Percentiles rank a stretch among this genome's conserved stretches.
phyloP scores from a whole-genome alignment of 2,329 filamentous ascomycete genomes.

The Pseudogymnoascus sp. region DNA sequence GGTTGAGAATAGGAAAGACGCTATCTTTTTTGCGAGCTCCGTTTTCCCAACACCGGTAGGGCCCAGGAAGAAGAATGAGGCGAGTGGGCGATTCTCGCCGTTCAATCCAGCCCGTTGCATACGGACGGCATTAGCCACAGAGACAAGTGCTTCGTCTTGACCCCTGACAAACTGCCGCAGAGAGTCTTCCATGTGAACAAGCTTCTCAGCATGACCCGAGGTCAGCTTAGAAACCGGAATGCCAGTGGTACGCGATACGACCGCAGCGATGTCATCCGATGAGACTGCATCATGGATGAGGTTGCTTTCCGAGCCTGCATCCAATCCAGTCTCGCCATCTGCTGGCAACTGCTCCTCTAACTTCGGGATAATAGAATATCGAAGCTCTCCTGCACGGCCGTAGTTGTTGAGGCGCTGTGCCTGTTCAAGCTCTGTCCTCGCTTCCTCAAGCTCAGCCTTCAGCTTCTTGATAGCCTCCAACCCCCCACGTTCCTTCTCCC shows the following conservation, averaged over 20 bases:
- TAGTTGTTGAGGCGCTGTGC: constrained; percentile 87
- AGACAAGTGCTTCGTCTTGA: constrained; percentile 87
- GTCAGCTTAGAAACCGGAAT: constrained; percentile 92
- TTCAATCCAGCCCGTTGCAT: constrained; percentile 89
- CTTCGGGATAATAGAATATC: constrained; percentile 78
- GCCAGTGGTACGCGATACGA: constrained; percentile 85
- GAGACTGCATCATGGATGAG: constrained; percentile 94
- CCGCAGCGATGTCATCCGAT: constrained; percentile 84
- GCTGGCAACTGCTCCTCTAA: constrained; percentile 74
- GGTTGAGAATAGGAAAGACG: constrained; percentile 86
- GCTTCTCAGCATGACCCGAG: constrained; percentile 85
- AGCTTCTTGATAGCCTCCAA: constrained; percentile 81
- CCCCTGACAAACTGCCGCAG: constrained; percentile 79
- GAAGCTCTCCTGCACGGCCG: constrained; percentile 79
- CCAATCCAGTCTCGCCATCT: constrained; percentile 48
- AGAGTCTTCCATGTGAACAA: constrained; percentile 92
- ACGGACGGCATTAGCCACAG: constrained; percentile 86
- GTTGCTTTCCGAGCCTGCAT: constrained; percentile 39
- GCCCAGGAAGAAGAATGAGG: constrained; percentile 95
- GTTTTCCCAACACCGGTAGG: constrained; percentile 97
- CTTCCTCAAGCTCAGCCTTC: constrained; percentile 82
- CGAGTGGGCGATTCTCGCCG: constrained; percentile 83
- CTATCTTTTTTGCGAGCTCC: constrained; percentile 93
- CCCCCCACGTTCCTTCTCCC: constrained; percentile 83
- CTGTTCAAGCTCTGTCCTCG: constrained; percentile 76